Evolutionary conservation across 2,329 filamentous ascomycete genomes (phyloP), one percentile per base, ranked within the genome.

Genomic region (Aspergillus eucalypticola): DNA sequence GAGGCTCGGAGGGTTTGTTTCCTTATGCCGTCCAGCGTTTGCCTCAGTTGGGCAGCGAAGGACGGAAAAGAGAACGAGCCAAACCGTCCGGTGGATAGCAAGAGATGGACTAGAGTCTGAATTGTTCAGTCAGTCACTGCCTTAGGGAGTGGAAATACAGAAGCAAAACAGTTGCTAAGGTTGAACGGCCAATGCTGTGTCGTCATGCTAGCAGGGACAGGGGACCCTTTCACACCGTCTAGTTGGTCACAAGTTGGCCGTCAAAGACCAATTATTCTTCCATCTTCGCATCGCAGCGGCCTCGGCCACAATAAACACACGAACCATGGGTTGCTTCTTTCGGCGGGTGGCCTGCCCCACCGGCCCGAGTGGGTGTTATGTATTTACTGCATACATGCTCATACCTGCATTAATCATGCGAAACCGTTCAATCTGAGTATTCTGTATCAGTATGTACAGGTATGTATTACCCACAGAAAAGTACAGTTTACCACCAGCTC

Each of bases 281-380:
- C 46, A 50, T 50, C 25, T 15, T 15, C 27, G 25, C 41, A 23
- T 38, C 44, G 44, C 38, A n/a, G 23, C 29, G 29, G 48, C 29
- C 46, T 38, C 54, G 39, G 41, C 42, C 38, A 58, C 51, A 60
- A 61, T 59, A 58, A 65, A 58, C 62, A 60, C 39, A 60, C 52
- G 61, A 65, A 65, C 63, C 63, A 63, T 65, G 63, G 63, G 29
- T 57, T 44, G 41, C 21, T 44, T 19, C 41, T 21, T 44, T 44
- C 11, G 41, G 41, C 41, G 41, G 41, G 11, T 35, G 32, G 52
- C 39, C 17, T 57, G 60, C 49, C 54, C 54, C 58, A 60, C 51
- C 29, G 51, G 23, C 35, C 39, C 41, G 6, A 35, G 27, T 50
- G 52, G 17, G 1, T 10, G 19, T 42, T 44, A 15, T 35, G 32